These are phyloP conservation scores for Quercus dentata DNA, from an alignment of 306 rosid species.

Conservation along the genomic window DNA sequence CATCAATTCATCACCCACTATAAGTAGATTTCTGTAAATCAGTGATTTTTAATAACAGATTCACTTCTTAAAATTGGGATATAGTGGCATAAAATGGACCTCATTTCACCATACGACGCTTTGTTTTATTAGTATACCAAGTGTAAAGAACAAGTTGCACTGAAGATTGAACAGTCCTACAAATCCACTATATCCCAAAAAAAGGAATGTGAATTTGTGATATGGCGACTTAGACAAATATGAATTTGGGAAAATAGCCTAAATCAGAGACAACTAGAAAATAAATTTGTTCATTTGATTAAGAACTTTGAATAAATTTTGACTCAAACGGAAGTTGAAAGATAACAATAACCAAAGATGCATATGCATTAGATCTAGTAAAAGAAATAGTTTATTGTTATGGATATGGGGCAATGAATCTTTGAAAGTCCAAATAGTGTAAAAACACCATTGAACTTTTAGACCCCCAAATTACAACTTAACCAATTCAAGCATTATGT, in stretches of 20 bases:
- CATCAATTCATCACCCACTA: no score
- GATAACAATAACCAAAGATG: not conserved
- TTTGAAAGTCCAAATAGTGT: no score
- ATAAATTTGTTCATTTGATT: not conserved
- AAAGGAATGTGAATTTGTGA: not conserved
- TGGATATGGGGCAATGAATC: not conserved
- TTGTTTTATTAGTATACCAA: not conserved
- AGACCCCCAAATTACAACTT: no score
- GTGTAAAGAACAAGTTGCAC: not conserved
- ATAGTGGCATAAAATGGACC: not conserved
- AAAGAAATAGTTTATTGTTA: no score
- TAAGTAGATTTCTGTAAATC: no score
- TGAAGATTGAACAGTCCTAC: not conserved
- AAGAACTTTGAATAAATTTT: not conserved
- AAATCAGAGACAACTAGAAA: not conserved
- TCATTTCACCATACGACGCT: not conserved
- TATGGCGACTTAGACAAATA: not conserved
- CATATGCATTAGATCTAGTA: not conserved
- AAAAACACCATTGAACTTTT: no score
- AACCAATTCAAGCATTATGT: no score
- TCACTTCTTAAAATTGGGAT: not conserved
- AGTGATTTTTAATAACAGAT: no score
- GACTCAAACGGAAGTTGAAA: not conserved
- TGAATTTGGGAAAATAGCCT: not conserved
- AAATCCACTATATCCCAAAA: not conserved